Conservation (phyloP, 768 basidiomycete species). For the Hericium erinaceus region DNA sequence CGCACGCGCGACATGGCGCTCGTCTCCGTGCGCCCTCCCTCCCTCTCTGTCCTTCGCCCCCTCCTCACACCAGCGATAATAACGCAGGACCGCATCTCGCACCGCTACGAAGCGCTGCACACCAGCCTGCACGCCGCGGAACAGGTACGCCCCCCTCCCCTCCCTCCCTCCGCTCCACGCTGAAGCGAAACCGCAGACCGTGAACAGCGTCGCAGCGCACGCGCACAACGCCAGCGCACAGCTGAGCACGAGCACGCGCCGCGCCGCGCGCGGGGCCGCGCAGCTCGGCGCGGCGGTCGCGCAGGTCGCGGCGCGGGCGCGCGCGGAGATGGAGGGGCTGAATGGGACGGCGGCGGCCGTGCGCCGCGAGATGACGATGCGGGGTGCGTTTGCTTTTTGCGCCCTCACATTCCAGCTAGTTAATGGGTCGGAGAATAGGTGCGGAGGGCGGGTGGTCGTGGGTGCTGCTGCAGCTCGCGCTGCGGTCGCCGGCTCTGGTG, state of each 20-base stretch:
- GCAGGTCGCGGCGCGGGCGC: constrained; percentile 6
- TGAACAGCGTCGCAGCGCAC: background rate
- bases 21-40: background rate
- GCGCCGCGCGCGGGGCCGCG: constrained; percentile 4
- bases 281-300: constrained; percentile 5
- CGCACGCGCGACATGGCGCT: background rate
- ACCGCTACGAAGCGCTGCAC: background rate
- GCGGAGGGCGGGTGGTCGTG: too few relatives aligned
- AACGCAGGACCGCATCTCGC: background rate
- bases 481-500: constrained; percentile 5
- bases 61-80: background rate
- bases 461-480: background rate
- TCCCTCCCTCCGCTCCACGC: background rate
- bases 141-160: background rate
- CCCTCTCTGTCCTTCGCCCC: background rate
- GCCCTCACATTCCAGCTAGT: background rate
- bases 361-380: background rate
- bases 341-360: background rate
- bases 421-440: background rate
- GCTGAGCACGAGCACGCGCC: constrained; percentile 4
- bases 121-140: background rate
- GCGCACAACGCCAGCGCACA: background rate
- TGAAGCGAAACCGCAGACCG: background rate
- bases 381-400: background rate
- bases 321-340: constrained; percentile 7